Percentiles rank a stretch among this genome's conserved stretches.
Conservation (phyloP, 2,329 filamentous ascomycete species). For the Leptographium radiaticola region DNA sequence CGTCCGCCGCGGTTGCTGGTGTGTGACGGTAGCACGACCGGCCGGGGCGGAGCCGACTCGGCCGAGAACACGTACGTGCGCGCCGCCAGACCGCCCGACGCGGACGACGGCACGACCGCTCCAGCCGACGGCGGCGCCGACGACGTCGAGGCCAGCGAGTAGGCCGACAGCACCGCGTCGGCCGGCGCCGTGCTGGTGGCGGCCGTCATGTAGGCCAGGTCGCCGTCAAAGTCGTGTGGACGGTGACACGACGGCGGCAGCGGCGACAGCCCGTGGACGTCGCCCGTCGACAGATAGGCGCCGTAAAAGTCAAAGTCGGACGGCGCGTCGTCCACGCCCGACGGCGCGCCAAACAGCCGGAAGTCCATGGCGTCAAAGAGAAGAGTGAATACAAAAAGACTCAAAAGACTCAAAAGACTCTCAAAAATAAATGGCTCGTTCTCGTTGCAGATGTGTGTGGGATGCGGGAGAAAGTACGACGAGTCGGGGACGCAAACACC, state of each 20-base stretch:
- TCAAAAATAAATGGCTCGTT: no score
- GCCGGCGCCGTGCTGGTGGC: background rate
- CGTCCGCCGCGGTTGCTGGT: background rate
- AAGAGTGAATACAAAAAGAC: no score
- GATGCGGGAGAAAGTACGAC: no score
- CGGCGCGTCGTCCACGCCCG: background rate
- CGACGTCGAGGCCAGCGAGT: background rate
- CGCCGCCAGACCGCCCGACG: background rate
- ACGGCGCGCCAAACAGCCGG: conserved; percentile 5
- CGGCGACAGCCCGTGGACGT: background rate
- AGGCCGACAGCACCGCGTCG: background rate
- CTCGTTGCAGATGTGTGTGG: no score
- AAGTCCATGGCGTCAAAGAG: conserved; percentile 9
- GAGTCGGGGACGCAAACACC: no score
- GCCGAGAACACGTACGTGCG: background rate
- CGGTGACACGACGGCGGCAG: background rate
- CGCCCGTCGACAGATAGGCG: background rate
- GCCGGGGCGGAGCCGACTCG: background rate
- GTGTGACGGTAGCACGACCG: background rate
- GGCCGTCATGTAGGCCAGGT: background rate
- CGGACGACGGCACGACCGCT: background rate
- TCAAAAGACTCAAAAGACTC: no score
- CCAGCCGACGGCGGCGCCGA: background rate
- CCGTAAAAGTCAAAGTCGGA: background rate
- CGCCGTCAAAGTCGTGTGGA: background rate